Conservation (phyloP, 2,329 filamentous ascomycete species). For the Ophiostoma montium region DNA sequence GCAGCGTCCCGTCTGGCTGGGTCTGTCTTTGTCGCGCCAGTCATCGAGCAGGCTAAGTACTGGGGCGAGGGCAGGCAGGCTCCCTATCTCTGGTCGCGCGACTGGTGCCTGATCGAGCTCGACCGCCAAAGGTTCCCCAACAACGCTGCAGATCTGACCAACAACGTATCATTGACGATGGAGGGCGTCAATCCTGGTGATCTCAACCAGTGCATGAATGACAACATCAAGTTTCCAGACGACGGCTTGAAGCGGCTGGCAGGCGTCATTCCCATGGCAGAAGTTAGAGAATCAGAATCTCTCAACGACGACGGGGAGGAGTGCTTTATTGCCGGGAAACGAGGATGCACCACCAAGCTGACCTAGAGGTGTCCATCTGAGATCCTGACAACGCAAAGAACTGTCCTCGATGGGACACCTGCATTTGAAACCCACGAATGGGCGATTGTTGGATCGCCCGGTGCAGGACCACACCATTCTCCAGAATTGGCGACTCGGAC, state of each 20-base stretch:
- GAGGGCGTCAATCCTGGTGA: background rate
- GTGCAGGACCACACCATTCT: background rate
- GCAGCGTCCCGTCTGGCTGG: background rate
- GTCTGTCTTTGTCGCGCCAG: background rate
- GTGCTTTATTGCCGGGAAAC: background rate
- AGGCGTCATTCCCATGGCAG: background rate
- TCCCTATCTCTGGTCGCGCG: background rate
- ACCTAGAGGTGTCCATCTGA: background rate
- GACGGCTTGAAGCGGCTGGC: background rate
- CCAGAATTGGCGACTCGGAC: background rate
- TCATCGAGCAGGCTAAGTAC: background rate
- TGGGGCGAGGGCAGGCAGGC: background rate
- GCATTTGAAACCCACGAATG: background rate
- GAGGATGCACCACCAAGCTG: background rate
- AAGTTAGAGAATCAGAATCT: background rate
- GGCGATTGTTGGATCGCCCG: background rate
- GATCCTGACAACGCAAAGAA: background rate
- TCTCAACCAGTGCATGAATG: background rate
- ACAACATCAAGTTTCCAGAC: background rate
- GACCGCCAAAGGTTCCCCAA: background rate
- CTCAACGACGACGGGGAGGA: background rate
- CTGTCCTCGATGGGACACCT: background rate
- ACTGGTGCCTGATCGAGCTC: background rate
- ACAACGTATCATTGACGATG: background rate
- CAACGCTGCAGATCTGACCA: background rate